Conservation (phyloP, 495 filamentous ascomycete genomes). For the Penicillium fimorum region DNA sequence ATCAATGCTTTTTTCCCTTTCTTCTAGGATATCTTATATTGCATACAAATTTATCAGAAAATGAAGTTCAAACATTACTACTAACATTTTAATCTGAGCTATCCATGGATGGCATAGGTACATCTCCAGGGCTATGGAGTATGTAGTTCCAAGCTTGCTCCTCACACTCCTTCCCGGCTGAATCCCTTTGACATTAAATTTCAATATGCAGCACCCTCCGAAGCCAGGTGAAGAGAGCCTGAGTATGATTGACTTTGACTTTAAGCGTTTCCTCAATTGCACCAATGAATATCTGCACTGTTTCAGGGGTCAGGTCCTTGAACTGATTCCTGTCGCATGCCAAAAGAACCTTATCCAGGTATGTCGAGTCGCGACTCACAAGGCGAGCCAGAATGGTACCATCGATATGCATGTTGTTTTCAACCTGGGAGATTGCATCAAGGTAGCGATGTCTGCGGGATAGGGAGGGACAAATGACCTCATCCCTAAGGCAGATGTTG, state of each 20-base stretch:
- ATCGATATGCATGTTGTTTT: conserved; percentile 60
- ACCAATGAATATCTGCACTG: conserved; percentile 26
- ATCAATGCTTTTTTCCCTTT: not conserved
- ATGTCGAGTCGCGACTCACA: conserved; percentile 44
- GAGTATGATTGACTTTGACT: conserved; percentile 18
- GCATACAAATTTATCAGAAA: not conserved
- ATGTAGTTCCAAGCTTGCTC: not conserved
- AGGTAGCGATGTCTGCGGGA: conserved; percentile 25
- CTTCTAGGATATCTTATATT: not conserved
- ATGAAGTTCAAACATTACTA: not conserved
- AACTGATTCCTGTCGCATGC: conserved; percentile 4
- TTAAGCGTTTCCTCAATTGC: conserved; percentile 28
- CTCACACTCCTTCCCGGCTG: not conserved
- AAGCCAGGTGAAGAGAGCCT: conserved; percentile 35
- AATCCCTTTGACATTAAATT: not conserved
- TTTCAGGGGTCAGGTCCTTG: not conserved
- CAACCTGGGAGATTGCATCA: conserved; percentile 32
- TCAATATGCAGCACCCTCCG: conserved; percentile 19
- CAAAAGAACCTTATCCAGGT: conserved; percentile 40
- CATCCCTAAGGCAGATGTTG: conserved; percentile 50
- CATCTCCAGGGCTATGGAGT: not conserved
- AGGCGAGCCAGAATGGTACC: conserved; percentile 63
- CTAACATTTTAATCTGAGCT: not conserved
- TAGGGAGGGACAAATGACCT: conserved; percentile 39
- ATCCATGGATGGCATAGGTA: not conserved